Percentiles rank a stretch among this genome's conserved stretches.
Conservation (phyloP, 1,284 basidiomycete species). For the Ustilago loliicola region DNA sequence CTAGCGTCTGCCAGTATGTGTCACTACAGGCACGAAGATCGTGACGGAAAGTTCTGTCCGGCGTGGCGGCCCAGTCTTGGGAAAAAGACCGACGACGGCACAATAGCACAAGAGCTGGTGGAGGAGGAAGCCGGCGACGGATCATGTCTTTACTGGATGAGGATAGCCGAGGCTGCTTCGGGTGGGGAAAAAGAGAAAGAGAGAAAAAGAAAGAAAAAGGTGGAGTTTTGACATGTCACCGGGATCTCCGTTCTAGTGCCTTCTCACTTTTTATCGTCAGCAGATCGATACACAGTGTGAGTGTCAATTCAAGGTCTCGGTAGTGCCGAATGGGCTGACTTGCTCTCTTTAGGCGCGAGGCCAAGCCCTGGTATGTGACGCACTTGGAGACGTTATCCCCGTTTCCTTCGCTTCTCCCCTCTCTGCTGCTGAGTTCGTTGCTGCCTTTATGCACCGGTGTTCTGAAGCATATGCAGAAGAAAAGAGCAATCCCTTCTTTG, state of each 20-base stretch:
- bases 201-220: slow-evolving; percentile 2
- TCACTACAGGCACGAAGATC: too few relatives aligned
- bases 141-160: neutral
- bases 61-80: neutral
- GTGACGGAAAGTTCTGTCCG: neutral
- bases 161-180: slow-evolving; percentile 1
- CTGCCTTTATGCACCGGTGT: slow-evolving; percentile 4
- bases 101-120: neutral
- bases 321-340: neutral
- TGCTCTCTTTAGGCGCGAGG: neutral
- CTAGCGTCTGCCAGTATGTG: too few relatives aligned
- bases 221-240: slow-evolving; percentile 8
- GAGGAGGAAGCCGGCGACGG: neutral
- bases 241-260: slow-evolving; percentile 8
- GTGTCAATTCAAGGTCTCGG: neutral
- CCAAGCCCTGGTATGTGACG: slow-evolving; percentile 18
- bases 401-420: neutral
- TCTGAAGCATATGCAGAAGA: neutral
- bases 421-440: neutral
- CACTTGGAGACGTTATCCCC: neutral
- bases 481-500: neutral
- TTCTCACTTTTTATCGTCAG: neutral
- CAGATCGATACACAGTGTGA: neutral
- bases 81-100: neutral
- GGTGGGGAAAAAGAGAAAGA: slow-evolving; percentile 9